phyloP scores from a whole-genome alignment of 176 grass and related monocot species.

The Oryza nivara region DNA sequence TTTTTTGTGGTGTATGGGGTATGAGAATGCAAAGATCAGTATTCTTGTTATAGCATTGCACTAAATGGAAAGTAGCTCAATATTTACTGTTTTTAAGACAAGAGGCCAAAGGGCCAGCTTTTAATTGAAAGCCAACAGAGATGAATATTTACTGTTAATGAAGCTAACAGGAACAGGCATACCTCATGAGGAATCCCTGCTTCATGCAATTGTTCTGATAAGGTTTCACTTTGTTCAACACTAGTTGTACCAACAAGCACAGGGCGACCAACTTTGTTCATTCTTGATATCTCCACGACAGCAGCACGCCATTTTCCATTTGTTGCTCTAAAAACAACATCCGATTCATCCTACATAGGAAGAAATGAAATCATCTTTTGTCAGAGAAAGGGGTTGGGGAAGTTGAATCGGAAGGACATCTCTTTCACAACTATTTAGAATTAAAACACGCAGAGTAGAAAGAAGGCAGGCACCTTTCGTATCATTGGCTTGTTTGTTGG shows the following conservation, averaged over 20 bases:
- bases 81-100: not conserved
- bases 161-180: constrained; percentile 32
- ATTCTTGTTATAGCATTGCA: not conserved
- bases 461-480: constrained; percentile 70
- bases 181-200: constrained; percentile 91
- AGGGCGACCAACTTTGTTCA: constrained; percentile 91
- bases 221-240: constrained; percentile 91
- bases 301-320: constrained; percentile 97
- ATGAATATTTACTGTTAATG: not conserved
- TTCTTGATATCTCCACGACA: constrained; percentile 93
- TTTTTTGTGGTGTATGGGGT: not conserved
- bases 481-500: constrained; percentile 99
- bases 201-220: constrained; percentile 84
- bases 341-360: constrained; percentile 84
- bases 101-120: too few relatives aligned
- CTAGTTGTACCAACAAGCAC: constrained; percentile 99
- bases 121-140: too few relatives aligned
- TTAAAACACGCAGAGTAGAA: constrained; percentile 18
- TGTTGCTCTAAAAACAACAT: constrained; percentile 98
- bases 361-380: constrained; percentile 9
- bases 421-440: constrained; percentile 14
- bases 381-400: not conserved
- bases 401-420: constrained; percentile 12
- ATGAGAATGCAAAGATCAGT: constrained; percentile 13
- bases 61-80: constrained; percentile 1